These are phyloP conservation scores for Halocafeteria seosinensis DNA, from an alignment of 108 stramenopile species.

Conservation along the genomic window DNA sequence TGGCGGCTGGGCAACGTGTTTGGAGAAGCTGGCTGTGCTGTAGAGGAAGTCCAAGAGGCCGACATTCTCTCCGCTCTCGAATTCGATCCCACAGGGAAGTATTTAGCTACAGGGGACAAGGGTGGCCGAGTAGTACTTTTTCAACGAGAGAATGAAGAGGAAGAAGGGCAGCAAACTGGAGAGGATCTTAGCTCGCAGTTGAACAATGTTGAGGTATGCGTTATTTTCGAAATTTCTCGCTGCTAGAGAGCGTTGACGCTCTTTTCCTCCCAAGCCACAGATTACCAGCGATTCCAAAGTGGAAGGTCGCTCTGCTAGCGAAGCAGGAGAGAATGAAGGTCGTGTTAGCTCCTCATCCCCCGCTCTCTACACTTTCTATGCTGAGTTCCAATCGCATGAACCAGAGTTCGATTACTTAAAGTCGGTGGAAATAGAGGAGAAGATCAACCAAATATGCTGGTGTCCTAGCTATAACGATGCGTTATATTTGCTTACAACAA, in stretches of 20 bases:
- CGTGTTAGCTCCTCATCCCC: not conserved
- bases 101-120: conserved; percentile 29
- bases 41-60: too few species aligned
- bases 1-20: too few species aligned
- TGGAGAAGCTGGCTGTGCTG: too few species aligned
- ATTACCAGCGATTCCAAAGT: not conserved
- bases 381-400: conserved; percentile 48
- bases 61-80: conserved; percentile 28
- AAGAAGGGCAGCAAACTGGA: not conserved
- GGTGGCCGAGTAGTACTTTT: conserved; percentile 28
- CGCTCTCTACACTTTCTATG: conserved; percentile 26
- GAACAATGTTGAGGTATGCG: not conserved
- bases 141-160: not conserved
- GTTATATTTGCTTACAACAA: conserved; percentile 33
- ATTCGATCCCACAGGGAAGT: conserved; percentile 19
- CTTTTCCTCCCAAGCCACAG: not conserved
- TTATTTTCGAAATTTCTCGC: not conserved
- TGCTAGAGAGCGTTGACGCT: not conserved
- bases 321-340: not conserved
- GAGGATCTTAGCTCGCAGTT: not conserved
- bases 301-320: too few species aligned
- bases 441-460: conserved; percentile 50
- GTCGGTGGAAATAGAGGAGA: conserved; percentile 47
- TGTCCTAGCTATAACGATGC: conserved; percentile 23
- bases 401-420: conserved; percentile 52